phyloP scores from a whole-genome alignment of 1,284 basidiomycete species.

The Austropuccinia psidii region DNA sequence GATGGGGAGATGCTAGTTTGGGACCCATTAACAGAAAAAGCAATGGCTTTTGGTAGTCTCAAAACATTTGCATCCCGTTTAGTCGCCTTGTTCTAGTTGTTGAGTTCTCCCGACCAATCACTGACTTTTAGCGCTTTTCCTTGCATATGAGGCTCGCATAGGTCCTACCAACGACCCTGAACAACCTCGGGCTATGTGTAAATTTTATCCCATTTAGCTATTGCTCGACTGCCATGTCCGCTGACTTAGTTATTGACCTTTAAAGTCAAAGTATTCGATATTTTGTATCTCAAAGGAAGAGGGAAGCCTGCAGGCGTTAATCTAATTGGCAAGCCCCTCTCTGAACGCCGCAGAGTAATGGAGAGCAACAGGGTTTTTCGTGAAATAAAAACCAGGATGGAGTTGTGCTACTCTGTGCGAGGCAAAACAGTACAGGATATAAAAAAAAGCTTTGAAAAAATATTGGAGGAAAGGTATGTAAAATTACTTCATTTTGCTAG shows the following conservation, averaged over 20 bases:
- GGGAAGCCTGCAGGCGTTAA: constrained; percentile 59
- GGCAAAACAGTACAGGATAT: constrained; percentile 74
- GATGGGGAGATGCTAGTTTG: constrained; percentile 97
- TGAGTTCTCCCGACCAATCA: background rate
- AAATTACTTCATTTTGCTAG: background rate
- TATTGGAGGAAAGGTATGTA: constrained; percentile 59
- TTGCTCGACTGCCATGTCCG: constrained; percentile 48
- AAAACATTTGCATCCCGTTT: constrained; percentile 78
- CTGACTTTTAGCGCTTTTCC: background rate
- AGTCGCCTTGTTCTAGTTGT: constrained; percentile 38
- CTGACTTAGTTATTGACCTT: constrained; percentile 43
- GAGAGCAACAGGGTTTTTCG: constrained; percentile 52
- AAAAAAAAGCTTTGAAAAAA: constrained; percentile 63
- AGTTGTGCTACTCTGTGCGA: constrained; percentile 63
- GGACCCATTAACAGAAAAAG: constrained; percentile 77
- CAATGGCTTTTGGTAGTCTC: constrained; percentile 79
- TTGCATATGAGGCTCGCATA: constrained; percentile 30
- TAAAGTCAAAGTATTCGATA: constrained; percentile 85
- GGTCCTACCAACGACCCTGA: background rate
- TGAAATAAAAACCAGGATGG: constrained; percentile 65
- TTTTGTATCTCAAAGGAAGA: constrained; percentile 70
- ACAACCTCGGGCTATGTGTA: constrained; percentile 15
- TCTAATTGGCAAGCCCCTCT: constrained; percentile 47
- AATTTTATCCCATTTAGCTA: constrained; percentile 6
- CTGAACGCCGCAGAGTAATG: constrained; percentile 29